Percentiles rank a stretch among this genome's conserved stretches.
These are phyloP conservation scores for Paratinospora sagittata DNA, from an alignment of 164 flowering plant species.

Conservation along the genomic window DNA sequence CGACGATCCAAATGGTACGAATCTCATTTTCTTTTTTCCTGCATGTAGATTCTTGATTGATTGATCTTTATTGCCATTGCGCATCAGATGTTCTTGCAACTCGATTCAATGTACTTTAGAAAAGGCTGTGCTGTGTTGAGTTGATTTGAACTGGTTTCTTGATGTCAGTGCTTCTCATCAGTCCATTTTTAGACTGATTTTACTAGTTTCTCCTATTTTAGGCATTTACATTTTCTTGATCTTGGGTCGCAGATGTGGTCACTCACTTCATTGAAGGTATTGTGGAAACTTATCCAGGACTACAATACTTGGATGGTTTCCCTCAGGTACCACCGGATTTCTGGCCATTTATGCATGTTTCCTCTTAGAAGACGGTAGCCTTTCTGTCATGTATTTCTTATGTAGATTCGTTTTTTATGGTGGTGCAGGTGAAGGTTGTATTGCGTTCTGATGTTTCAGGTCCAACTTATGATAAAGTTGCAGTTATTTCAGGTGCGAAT, in stretches of 20 bases:
- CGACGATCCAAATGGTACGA: slow-evolving; percentile 65
- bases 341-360: neutral
- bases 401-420: neutral
- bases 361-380: neutral
- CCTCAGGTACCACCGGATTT: slow-evolving; percentile 48
- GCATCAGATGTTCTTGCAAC: neutral
- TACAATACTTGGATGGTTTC: slow-evolving; percentile 88
- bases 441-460: slow-evolving; percentile 74
- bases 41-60: neutral
- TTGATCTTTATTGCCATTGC: neutral
- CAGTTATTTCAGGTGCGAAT: slow-evolving; percentile 82
- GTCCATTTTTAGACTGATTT: neutral
- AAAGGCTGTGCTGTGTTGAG: no score
- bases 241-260: slow-evolving; percentile 68
- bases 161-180: neutral
- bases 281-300: slow-evolving; percentile 81
- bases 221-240: neutral
- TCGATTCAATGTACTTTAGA: no score
- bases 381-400: neutral
- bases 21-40: no score
- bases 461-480: slow-evolving; percentile 76
- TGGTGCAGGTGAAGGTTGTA: slow-evolving; percentile 81
- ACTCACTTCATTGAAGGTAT: slow-evolving; percentile 92
- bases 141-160: no score
- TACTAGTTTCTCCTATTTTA: neutral